Conservation (phyloP, 2,329 filamentous ascomycete genomes). For the Raffaelea deltoideospora region DNA sequence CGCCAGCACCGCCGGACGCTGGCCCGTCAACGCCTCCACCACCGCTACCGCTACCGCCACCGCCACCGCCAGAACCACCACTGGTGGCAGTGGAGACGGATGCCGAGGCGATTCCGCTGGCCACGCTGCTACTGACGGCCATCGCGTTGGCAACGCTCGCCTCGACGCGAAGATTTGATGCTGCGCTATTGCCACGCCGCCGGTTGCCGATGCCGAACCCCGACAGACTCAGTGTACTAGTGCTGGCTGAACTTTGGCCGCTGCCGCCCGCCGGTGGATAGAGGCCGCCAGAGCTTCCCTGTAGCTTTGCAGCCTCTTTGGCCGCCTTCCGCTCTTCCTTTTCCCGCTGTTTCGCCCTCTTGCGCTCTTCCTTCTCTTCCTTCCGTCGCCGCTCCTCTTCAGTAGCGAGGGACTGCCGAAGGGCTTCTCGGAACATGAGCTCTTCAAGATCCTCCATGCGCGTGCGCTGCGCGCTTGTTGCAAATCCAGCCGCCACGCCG, state of each 20-base stretch:
- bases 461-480: slow-evolving; percentile 19
- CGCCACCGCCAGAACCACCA: background rate
- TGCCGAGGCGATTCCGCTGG: background rate
- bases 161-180: slow-evolving; percentile 45
- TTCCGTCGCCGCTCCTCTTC: slow-evolving; percentile 87
- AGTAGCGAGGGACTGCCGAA: slow-evolving; percentile 74
- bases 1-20: background rate
- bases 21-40: background rate
- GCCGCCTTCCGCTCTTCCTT: slow-evolving; percentile 71
- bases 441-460: slow-evolving; percentile 84
- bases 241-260: slow-evolving; percentile 36
- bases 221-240: slow-evolving; percentile 50
- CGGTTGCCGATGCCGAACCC: slow-evolving; percentile 39
- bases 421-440: slow-evolving; percentile 97
- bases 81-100: background rate
- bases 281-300: slow-evolving; percentile 21
- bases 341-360: slow-evolving; percentile 71
- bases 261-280: slow-evolving; percentile 23
- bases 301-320: slow-evolving; percentile 39
- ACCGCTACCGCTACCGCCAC: background rate
- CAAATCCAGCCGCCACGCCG: slow-evolving; percentile 4
- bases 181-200: slow-evolving; percentile 41
- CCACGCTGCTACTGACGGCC: slow-evolving; percentile 10
- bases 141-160: slow-evolving; percentile 31
- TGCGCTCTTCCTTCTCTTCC: slow-evolving; percentile 64